These are phyloP conservation scores for Ramaria rubella DNA, from an alignment of 768 basidiomycete species.

Conservation along the genomic window DNA sequence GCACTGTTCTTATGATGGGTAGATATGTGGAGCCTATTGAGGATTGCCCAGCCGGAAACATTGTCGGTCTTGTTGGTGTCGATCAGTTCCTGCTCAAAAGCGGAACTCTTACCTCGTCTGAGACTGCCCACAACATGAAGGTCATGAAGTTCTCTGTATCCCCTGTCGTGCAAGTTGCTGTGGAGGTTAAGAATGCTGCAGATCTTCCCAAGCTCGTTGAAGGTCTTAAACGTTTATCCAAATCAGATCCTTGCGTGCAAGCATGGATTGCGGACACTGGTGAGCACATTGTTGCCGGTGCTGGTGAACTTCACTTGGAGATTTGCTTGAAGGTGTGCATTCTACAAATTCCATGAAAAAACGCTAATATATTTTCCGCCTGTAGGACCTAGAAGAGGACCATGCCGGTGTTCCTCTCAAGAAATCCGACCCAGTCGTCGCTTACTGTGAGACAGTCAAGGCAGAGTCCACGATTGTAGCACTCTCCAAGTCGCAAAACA, in stretches of 20 bases:
- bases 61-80: conserved; percentile 97
- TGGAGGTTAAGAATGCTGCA: conserved; percentile 99
- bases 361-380: conserved; percentile 4
- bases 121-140: conserved; percentile 99
- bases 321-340: conserved; percentile 89
- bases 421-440: conserved; percentile 96
- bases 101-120: conserved; percentile 94
- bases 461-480: conserved; percentile 93
- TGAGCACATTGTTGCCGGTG: conserved; percentile 98
- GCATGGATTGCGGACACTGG: conserved; percentile 88
- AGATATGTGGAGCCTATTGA: conserved; percentile 97
- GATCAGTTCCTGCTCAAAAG: conserved; percentile 99
- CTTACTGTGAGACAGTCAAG: conserved; percentile 96
- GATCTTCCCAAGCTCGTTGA: conserved; percentile 99
- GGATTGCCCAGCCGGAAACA: conserved; percentile 98
- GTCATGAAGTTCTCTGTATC: conserved; percentile 99
- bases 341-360: not conserved
- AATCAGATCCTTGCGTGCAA: conserved; percentile 99
- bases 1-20: conserved; percentile 99
- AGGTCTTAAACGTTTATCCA: conserved; percentile 99
- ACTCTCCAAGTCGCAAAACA: conserved; percentile 99
- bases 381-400: conserved; percentile 95
- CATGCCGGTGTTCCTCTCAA: conserved; percentile 99
- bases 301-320: conserved; percentile 98
- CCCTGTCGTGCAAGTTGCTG: conserved; percentile 97